Base-by-base conservation (phyloP, 768 basidiomycete genomes). In the Trametes coccinea region DNA sequence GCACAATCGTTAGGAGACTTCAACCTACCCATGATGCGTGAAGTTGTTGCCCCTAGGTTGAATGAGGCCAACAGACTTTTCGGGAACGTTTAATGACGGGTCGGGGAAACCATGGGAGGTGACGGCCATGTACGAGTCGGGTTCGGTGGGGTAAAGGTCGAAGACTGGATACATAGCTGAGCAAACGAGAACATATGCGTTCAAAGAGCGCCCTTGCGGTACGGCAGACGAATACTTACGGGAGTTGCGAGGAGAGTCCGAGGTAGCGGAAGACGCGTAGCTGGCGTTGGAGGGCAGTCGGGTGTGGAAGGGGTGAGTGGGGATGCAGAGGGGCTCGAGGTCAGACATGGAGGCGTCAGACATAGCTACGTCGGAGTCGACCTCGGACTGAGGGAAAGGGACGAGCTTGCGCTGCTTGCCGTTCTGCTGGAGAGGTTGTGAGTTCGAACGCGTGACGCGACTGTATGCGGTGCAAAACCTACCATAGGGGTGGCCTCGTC, bases 351-450 rank as follows among this genome's bases (percentile, higher is more conserved):
- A 75, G 53, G 73, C 75, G 66, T 82, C 81, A 69, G 81, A 84
- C 91, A 93, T 93, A 66, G 81, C 76, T 64, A 86, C 80, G 71
- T 92, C 90, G 68, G 77, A 74, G 72, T 90, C 87, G 62, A 75
- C 71, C 61, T 84, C 81, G 61, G 44, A 79, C 68, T 87, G 82
- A 57, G 89, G 90, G 73, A 91, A 92, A 47, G 89, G 87, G 59
- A 91, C 78, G 61, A 89, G 79, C 77, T 88, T 91, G 27, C 89
- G 63, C 71, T 91, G 88, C 73, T 93, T 91, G 34, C 79, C 76
- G 63, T 79, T 79, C 84, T 87, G 66, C 34, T 37, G 5, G 34
- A 37, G 11, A 55, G 37, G 31, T 9, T 60, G 59, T 55, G 33
- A 27, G 65, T 64, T 58, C 70, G 62, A 1, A 69, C 69, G 63